Conservation (phyloP, 306 rosid genomes). For the Pueraria montana region DNA sequence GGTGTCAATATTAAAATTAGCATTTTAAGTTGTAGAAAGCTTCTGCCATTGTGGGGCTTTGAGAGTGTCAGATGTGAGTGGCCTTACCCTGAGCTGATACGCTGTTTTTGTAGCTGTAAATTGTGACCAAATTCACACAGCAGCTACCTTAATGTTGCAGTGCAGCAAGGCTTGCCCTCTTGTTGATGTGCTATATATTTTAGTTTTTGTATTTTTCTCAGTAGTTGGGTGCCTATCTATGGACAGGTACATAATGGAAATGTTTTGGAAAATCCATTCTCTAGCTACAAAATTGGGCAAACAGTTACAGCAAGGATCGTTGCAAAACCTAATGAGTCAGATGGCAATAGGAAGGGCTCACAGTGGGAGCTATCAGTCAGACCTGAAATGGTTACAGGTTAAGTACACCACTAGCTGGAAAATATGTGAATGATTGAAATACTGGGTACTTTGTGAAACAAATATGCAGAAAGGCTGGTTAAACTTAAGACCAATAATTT, state of each 20-base stretch:
- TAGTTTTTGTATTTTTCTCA: background rate
- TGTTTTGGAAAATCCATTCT: constrained; percentile 71
- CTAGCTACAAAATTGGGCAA: constrained; percentile 80
- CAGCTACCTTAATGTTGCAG: background rate
- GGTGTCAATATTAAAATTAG: constrained; percentile 13
- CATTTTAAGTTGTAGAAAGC: constrained; percentile 14
- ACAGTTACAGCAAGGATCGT: constrained; percentile 76
- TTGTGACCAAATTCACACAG: constrained; percentile 30
- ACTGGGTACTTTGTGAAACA: background rate
- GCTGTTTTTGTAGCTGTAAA: constrained; percentile 11
- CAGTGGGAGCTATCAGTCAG: constrained; percentile 87
- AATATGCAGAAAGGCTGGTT: constrained; percentile 7
- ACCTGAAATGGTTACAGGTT: constrained; percentile 72
- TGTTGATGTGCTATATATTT: background rate
- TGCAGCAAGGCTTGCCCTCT: background rate
- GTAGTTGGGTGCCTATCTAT: constrained; percentile 36
- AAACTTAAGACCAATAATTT: constrained; percentile 7
- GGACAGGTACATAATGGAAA: constrained; percentile 71
- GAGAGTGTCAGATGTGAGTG: background rate
- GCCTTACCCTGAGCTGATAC: background rate
- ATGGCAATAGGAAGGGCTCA: constrained; percentile 55
- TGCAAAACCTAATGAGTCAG: constrained; percentile 70
- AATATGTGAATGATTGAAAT: background rate
- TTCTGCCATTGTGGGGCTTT: background rate
- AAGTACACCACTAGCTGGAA: background rate